Percentiles rank a stretch among this genome's conserved stretches.
phyloP scores from a whole-genome alignment of 495 filamentous ascomycete species.

The Cudoniella acicularis region DNA sequence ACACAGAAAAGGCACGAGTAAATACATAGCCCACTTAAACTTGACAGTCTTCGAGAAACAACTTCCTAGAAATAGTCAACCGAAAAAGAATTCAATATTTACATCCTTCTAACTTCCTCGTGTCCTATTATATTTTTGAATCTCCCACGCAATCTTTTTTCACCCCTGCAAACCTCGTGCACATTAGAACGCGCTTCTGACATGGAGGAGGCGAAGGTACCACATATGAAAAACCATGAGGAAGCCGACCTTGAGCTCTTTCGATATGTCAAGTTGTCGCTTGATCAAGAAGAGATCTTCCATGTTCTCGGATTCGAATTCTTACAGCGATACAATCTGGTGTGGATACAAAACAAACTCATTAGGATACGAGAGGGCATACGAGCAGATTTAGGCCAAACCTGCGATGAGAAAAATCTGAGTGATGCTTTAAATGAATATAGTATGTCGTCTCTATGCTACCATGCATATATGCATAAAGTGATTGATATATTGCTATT shows the following conservation, averaged over 20 bases:
- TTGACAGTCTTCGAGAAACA: too few relatives aligned
- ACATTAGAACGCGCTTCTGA: too few relatives aligned
- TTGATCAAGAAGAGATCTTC: conserved; percentile 22
- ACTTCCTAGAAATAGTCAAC: too few relatives aligned
- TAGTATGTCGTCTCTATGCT: not conserved
- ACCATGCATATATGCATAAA: not conserved
- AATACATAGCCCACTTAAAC: not conserved
- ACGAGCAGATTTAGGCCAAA: not conserved
- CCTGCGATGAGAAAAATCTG: not conserved
- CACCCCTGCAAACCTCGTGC: too few relatives aligned
- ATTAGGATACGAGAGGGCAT: conserved; percentile 2
- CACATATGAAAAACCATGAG: not conserved
- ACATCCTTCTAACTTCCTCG: too few relatives aligned
- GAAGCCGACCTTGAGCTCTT: not conserved
- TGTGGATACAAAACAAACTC: conserved; percentile 12
- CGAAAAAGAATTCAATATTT: not conserved
- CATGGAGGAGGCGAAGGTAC: not conserved
- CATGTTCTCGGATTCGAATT: conserved; percentile 24
- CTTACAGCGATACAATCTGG: conserved; percentile 19
- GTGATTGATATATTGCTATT: not conserved
- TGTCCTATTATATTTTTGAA: too few relatives aligned
- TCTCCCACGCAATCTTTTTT: too few relatives aligned
- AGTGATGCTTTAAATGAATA: not conserved
- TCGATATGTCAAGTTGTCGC: not conserved
- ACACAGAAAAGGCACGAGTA: not conserved